phyloP scores from a whole-genome alignment of 257 asterid species.

The Solanum rostratum region DNA sequence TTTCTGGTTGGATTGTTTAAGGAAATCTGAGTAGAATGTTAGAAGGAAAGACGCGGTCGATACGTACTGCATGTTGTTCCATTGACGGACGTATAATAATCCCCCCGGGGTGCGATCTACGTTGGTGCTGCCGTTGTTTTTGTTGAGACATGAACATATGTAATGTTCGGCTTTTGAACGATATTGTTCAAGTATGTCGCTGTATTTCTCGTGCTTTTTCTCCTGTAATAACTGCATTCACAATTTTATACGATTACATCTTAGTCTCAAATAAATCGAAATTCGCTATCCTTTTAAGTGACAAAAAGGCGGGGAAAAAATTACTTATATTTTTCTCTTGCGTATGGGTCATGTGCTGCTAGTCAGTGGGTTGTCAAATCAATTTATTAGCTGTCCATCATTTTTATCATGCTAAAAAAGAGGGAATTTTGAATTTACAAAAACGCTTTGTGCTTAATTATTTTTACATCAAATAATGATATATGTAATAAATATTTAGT shows the following conservation, averaged over 20 bases:
- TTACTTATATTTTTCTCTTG: neutral
- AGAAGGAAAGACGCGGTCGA: slow-evolving; percentile 34
- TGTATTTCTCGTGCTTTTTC: slow-evolving; percentile 19
- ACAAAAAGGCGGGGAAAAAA: too few relatives aligned
- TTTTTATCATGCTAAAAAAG: neutral
- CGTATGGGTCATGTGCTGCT: neutral
- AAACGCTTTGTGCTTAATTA: neutral
- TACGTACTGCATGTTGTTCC: slow-evolving; percentile 84
- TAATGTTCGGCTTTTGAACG: slow-evolving; percentile 48
- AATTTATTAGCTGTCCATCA: neutral
- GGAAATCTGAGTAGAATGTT: slow-evolving; percentile 44
- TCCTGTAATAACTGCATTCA: slow-evolving; percentile 28
- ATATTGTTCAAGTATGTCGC: slow-evolving; percentile 25
- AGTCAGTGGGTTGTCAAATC: neutral
- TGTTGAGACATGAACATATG: slow-evolving; percentile 57
- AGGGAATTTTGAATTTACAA: neutral
- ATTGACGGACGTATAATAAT: slow-evolving; percentile 43
- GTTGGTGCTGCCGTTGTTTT: slow-evolving; percentile 30
- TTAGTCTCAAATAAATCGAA: neutral
- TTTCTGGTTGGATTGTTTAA: slow-evolving; percentile 17
- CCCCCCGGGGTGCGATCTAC: slow-evolving; percentile 48
- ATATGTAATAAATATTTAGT: neutral
- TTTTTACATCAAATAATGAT: neutral
- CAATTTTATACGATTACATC: neutral
- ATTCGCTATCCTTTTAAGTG: neutral